Conservation (phyloP, 495 filamentous ascomycete species). For the Oleoguttula mirabilis region DNA sequence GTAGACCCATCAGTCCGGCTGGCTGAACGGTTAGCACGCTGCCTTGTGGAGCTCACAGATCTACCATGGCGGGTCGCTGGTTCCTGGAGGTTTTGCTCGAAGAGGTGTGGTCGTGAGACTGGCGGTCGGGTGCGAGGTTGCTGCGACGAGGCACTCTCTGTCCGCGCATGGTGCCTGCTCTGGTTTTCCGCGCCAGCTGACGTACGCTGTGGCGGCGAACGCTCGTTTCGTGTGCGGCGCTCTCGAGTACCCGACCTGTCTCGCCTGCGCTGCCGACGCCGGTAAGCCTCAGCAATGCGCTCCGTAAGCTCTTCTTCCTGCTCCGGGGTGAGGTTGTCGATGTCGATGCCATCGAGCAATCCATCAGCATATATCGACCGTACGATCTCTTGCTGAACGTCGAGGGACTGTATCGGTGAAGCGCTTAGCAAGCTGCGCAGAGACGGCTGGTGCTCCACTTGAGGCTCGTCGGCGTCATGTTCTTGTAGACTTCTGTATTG, state of each 20-base stretch:
- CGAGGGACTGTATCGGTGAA: constrained; percentile 57
- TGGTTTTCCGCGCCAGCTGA: constrained; percentile 5
- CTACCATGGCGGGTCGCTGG: background rate
- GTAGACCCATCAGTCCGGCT: constrained; percentile 14
- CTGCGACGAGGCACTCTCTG: constrained; percentile 27
- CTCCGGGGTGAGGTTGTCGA: constrained; percentile 61
- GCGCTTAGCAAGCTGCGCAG: constrained; percentile 69
- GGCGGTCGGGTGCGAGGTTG: constrained; percentile 36
- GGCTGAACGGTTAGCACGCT: constrained; percentile 24
- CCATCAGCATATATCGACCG: constrained; percentile 83
- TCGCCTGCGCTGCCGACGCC: constrained; percentile 42
- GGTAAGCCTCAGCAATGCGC: constrained; percentile 76
- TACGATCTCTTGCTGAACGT: constrained; percentile 79
- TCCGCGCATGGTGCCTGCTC: constrained; percentile 15
- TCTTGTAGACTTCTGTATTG: background rate
- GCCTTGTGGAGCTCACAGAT: constrained; percentile 35
- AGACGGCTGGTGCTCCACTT: constrained; percentile 75
- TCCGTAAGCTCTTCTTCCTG: constrained; percentile 79
- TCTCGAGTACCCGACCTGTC: constrained; percentile 18
- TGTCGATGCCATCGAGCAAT: constrained; percentile 69
- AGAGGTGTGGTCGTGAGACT: constrained; percentile 43
- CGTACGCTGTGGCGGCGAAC: background rate
- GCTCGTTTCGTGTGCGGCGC: background rate
- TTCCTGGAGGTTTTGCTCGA: constrained; percentile 34
- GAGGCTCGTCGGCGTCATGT: constrained; percentile 30